phyloP scores from a whole-genome alignment of 768 basidiomycete genomes.

The Boletus tomentosulus region DNA sequence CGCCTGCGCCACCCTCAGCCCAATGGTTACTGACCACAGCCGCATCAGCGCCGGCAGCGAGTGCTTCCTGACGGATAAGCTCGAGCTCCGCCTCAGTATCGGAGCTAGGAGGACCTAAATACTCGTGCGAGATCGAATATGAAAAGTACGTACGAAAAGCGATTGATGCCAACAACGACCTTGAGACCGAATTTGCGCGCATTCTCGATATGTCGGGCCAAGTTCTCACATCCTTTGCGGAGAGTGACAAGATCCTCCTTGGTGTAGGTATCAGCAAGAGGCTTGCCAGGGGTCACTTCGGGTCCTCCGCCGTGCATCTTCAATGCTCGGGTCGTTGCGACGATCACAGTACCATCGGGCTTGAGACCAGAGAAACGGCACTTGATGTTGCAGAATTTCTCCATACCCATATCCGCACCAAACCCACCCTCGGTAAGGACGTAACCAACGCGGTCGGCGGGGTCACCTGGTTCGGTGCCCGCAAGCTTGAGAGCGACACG shows the following conservation, averaged over 20 bases:
- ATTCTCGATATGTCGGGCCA: conserved; percentile 91
- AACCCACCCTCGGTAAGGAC: conserved; percentile 98
- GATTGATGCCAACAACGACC: conserved; percentile 93
- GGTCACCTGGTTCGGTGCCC: conserved; percentile 89
- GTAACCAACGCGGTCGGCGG: conserved; percentile 77
- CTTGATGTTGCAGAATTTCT: conserved; percentile 99
- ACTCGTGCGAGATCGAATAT: neutral
- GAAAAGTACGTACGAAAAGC: conserved; percentile 72
- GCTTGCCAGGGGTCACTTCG: conserved; percentile 93
- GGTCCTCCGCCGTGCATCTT: conserved; percentile 99
- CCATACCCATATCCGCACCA: conserved; percentile 99
- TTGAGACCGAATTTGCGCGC: conserved; percentile 94
- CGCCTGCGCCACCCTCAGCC: conserved; percentile 93
- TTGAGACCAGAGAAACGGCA: conserved; percentile 89
- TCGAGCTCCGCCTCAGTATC: conserved; percentile 89
- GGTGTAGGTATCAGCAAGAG: conserved; percentile 89
- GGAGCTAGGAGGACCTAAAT: conserved; percentile 44
- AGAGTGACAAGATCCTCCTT: conserved; percentile 89
- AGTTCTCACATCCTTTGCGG: conserved; percentile 88
- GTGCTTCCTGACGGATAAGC: conserved; percentile 74
- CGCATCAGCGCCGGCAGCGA: conserved; percentile 86
- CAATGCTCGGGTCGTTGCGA: conserved; percentile 94
- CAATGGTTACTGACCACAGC: conserved; percentile 97
- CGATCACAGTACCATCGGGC: conserved; percentile 93
- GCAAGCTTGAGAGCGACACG: conserved; percentile 94